Base-by-base conservation (phyloP, 2,329 filamentous ascomycete species). In the Aspergillus caelatus region DNA sequence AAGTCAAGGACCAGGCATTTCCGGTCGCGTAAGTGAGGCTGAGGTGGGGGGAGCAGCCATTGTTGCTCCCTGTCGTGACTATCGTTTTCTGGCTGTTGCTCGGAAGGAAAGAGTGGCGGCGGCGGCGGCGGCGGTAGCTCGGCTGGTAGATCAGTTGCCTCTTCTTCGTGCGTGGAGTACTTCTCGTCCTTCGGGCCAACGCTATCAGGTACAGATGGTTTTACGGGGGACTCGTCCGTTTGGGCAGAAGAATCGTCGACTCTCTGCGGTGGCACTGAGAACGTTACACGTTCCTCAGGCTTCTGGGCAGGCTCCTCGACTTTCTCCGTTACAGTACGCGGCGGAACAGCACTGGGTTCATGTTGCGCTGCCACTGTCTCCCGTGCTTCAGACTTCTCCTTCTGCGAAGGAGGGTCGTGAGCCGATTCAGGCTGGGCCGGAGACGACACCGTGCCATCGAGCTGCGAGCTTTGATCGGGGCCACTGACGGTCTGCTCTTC, bases 1-100 rank as follows among this genome's bases (percentile, higher is more conserved):
- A 99, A 83, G 81, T 99, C 95, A 53, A 99, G 85, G 21, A 99
- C 94, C 46, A 99, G 82, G 72, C 95, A 99, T 79, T 99, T 99
- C 75, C 92, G 90, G 32, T 93, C 93, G 78, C 91, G 89, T 72
- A 95, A 88, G 70, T 92, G 89, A 30, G 92, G 89, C 46, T 89
- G 84, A 68, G 94, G 86, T 0, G 94, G 89, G n/a, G 93, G 93
- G 60, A 99, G 82, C 41, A 99, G 83, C 80, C 86, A 92, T 72
- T 89, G 89, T 68, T 87, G 87, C 57, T 83, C 80, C 72, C 85
- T 77, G 53, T 80, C 78, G 16, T 80, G 69, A 11, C 67, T 54
- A 23, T 61, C 65, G 7, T 54, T 62, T 57, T 65, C 78, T 11
- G 77, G 74, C 52, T 80, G 75, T 69, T 70, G 79, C 57, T 67